These are phyloP conservation scores for Coemansia sp. DNA, from an alignment of 192 early-diverging fungal species.

Conservation along the genomic window DNA sequence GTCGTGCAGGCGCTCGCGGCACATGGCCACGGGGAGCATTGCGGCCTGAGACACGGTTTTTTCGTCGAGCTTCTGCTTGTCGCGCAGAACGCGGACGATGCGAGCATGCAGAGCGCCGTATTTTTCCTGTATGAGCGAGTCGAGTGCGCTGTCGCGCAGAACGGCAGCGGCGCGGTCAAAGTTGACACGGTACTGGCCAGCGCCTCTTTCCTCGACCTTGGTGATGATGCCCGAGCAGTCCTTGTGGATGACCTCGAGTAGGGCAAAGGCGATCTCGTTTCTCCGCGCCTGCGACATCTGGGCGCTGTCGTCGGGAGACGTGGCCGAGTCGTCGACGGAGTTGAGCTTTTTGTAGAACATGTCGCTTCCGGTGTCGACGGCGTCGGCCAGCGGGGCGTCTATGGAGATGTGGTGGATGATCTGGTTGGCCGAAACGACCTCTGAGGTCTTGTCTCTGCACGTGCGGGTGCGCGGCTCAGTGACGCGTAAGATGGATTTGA, in stretches of 20 bases:
- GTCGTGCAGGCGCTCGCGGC: constrained; percentile 62
- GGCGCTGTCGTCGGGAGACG: constrained; percentile 3
- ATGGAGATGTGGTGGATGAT: constrained; percentile 51
- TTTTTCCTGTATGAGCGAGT: constrained; percentile 57
- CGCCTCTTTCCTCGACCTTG: constrained; percentile 58
- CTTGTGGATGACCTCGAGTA: constrained; percentile 58
- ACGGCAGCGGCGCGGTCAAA: constrained; percentile 56
- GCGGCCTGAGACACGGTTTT: constrained; percentile 61
- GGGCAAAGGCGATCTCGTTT: constrained; percentile 54
- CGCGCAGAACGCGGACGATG: constrained; percentile 63
- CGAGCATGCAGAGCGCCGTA: constrained; percentile 62
- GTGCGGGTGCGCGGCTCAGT: constrained; percentile 59
- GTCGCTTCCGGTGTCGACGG: constrained; percentile 44
- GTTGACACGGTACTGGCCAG: constrained; percentile 60
- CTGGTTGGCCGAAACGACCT: constrained; percentile 52
- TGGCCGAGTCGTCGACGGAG: constrained; percentile 15
- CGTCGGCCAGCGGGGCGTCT: constrained; percentile 31
- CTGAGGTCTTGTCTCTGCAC: constrained; percentile 51
- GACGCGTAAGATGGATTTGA: constrained; percentile 58
- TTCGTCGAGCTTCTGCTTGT: constrained; percentile 75
- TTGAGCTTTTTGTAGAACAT: constrained; percentile 30
- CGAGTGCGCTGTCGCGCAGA: constrained; percentile 58
- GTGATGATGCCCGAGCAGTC: constrained; percentile 57
- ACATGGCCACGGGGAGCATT: constrained; percentile 64
- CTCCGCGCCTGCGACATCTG: constrained; percentile 9